A percentile compares a stretch with the other conserved stretches of the same genome.
These are phyloP conservation scores for Galeopsis tetrahit DNA, from an alignment of 257 asterid species.

Conservation along the genomic window DNA sequence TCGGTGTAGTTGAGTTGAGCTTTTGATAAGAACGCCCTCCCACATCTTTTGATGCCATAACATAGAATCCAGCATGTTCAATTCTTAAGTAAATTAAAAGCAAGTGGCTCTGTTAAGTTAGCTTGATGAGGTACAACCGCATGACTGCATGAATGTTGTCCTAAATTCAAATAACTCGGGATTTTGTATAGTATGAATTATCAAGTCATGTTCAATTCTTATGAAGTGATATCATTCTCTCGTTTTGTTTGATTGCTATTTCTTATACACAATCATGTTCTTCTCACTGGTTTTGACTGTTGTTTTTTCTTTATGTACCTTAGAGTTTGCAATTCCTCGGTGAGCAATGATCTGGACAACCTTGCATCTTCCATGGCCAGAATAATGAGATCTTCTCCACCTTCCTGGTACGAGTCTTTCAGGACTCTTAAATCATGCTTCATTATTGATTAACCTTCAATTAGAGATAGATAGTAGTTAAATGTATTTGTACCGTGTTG, in stretches of 20 bases:
- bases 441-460: neutral
- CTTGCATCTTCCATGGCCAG: conserved; percentile 25
- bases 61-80: neutral
- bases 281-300: conserved; percentile 36
- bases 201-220: conserved; percentile 11
- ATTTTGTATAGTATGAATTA: neutral
- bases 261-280: neutral
- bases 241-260: conserved; percentile 5
- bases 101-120: neutral
- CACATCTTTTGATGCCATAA: neutral
- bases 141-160: neutral
- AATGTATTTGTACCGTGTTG: conserved; percentile 11
- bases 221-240: neutral
- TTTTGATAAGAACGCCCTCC: neutral
- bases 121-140: neutral
- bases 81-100: neutral
- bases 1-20: neutral
- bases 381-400: conserved; percentile 21
- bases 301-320: conserved; percentile 36
- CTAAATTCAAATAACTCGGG: neutral
- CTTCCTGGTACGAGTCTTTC: conserved; percentile 28
- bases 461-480: conserved; percentile 24
- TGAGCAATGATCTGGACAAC: conserved; percentile 40
- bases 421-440: conserved; percentile 22
- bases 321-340: conserved; percentile 64